phyloP scores from a whole-genome alignment of 2,329 filamentous ascomycete species.

The Cylindrodendrum hubeiense region DNA sequence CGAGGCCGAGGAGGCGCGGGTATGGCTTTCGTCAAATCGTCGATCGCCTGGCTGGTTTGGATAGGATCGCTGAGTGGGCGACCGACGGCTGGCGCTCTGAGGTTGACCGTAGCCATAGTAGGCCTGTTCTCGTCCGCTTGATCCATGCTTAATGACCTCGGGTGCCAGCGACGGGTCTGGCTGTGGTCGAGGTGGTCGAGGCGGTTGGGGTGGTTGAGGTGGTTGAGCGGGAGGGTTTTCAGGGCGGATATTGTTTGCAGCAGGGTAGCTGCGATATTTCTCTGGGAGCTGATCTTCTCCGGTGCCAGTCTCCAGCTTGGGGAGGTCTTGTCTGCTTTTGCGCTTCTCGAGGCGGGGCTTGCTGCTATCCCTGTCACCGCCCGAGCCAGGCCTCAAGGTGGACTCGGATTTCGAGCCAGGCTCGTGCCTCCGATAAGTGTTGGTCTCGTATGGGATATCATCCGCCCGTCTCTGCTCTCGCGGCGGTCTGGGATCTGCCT shows the following conservation, averaged over 20 bases:
- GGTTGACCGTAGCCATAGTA: constrained; percentile 50
- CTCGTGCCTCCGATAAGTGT: constrained; percentile 10
- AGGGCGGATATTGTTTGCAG: constrained; percentile 46
- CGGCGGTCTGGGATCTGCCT: constrained; percentile 26
- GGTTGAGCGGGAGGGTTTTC: constrained; percentile 48
- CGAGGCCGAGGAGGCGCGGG: constrained; percentile 42
- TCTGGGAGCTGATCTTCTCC: constrained; percentile 42
- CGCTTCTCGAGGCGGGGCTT: constrained; percentile 44
- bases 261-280: constrained; percentile 53
- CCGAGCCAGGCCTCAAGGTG: constrained; percentile 32
- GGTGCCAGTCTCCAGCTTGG: constrained; percentile 59
- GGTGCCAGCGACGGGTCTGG: constrained; percentile 57
- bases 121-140: constrained; percentile 57
- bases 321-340: constrained; percentile 55
- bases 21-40: constrained; percentile 40
- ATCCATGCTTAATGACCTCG: constrained; percentile 55
- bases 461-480: constrained; percentile 22
- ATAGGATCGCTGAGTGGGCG: constrained; percentile 49
- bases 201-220: constrained; percentile 41
- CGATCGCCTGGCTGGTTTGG: constrained; percentile 46
- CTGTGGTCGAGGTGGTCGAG: constrained; percentile 42
- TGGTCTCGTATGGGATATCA: constrained; percentile 21
- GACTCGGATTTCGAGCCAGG: constrained; percentile 30
- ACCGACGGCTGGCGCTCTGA: constrained; percentile 32
- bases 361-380: constrained; percentile 33